phyloP scores from a whole-genome alignment of 345 rosid genomes.

The Leavenworthia alabamica region DNA sequence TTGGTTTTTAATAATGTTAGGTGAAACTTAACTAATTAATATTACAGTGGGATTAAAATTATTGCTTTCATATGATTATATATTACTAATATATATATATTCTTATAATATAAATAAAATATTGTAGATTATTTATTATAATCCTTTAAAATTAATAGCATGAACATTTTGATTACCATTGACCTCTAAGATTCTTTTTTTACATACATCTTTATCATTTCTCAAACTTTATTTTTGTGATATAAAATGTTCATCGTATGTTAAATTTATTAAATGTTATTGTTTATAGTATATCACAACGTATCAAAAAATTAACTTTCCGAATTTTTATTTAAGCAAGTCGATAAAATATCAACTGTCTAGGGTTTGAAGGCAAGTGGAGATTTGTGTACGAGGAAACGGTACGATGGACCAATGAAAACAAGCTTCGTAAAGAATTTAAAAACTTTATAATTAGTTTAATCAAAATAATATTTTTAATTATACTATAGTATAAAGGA shows the following conservation, averaged over 20 bases:
- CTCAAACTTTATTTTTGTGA: neutral
- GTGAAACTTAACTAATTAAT: neutral
- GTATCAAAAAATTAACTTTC: too few species aligned
- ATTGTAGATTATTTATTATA: neutral
- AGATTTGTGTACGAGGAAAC: slow-evolving; percentile 40
- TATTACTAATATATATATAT: neutral
- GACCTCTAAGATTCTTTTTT: neutral
- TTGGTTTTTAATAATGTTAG: neutral
- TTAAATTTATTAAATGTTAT: too few species aligned
- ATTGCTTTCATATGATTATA: neutral
- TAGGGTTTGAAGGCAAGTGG: slow-evolving; percentile 36
- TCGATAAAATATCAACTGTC: slow-evolving; percentile 6
- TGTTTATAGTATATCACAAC: neutral
- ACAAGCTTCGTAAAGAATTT: slow-evolving; percentile 16
- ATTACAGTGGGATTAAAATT: neutral
- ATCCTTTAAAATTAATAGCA: neutral
- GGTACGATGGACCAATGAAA: slow-evolving; percentile 30
- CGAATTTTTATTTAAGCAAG: slow-evolving; percentile 1
- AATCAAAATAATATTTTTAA: slow-evolving; percentile 20
- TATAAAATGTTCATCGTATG: neutral
- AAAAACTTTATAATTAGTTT: slow-evolving; percentile 26
- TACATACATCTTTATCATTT: neutral
- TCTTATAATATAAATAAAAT: neutral
- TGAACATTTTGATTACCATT: neutral
- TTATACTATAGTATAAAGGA: slow-evolving; percentile 29